phyloP scores from a whole-genome alignment of 306 rosid species.

The Benincasa hispida region DNA sequence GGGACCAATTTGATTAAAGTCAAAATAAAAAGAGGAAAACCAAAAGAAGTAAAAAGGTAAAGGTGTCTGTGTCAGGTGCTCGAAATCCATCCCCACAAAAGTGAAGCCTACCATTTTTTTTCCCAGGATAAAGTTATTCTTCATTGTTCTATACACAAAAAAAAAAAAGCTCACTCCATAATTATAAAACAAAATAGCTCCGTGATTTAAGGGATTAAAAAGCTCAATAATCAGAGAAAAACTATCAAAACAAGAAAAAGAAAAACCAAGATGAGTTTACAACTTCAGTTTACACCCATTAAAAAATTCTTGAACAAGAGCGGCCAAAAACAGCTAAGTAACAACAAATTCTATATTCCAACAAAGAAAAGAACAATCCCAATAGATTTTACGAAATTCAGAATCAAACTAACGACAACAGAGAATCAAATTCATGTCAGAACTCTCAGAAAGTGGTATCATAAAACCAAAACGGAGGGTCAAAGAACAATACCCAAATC shows the following conservation, averaged over 20 bases:
- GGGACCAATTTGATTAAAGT: neutral
- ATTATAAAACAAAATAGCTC: neutral
- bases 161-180: neutral
- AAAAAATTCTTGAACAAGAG: neutral
- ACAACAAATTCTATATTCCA: neutral
- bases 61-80: conserved; percentile 3
- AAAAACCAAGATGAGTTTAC: neutral
- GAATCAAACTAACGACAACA: neutral
- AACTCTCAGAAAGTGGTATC: neutral
- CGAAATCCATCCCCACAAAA: conserved; percentile 7
- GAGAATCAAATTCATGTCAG: neutral
- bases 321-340: neutral
- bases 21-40: neutral
- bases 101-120: neutral
- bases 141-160: conserved; percentile 5
- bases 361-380: neutral
- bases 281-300: neutral
- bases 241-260: neutral
- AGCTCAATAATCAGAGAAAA: neutral
- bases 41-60: neutral
- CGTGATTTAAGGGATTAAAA: neutral
- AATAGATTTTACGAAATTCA: neutral
- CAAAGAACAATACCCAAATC: neutral
- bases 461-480: neutral
- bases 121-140: neutral